Evolutionary conservation across 805 yeast genomes (phyloP), one percentile per base, ranked within the genome.

Genomic region (Spathaspora passalidarum): DNA sequence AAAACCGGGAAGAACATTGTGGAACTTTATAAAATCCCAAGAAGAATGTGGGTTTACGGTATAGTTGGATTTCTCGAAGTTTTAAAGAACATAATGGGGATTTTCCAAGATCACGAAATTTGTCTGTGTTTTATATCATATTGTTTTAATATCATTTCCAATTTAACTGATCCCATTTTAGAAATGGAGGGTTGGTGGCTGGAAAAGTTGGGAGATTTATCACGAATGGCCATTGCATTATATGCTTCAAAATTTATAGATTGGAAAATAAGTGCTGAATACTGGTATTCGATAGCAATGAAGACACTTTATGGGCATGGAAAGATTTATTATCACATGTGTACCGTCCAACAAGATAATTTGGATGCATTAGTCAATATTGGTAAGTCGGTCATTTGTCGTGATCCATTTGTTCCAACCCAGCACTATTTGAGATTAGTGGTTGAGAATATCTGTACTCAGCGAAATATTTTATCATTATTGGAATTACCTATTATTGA

Each of bases 31-130:
- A 81, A 89, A 61, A 85, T 87, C 37, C 87, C 88, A 29, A 73
- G 92, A 55, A 69, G 94, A 54, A 73, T 87, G 72, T 87, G 94
- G 94, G 91, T 87, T 7, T 86, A 86, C 61, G 95, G 95, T 20
- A 81, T 88, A 11, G 91, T 86, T 13, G 88, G 91, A 16, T 85
- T 86, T 54, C 64, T 86, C 42, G 94, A 86, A 60, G 89, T 86
- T 5, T 66, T 86, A 56, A 86, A 86, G 59, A 86, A 84, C 60
- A 84, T 86, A 40, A 80, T 82, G 49, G 82, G 85, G 16, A 80
- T 85, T 18, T 85, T 84, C 56, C 80, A 80, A 56, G 91, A 86
- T 52, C 91, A 86, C 54, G 91, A 85, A 57, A 84, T 86, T 13
- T 84, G 88, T 57, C 80, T 83, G 47, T 84, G 88, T 50, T 86